Conservation (phyloP, 2,329 filamentous ascomycete genomes). For the Aspergillus fischeri region DNA sequence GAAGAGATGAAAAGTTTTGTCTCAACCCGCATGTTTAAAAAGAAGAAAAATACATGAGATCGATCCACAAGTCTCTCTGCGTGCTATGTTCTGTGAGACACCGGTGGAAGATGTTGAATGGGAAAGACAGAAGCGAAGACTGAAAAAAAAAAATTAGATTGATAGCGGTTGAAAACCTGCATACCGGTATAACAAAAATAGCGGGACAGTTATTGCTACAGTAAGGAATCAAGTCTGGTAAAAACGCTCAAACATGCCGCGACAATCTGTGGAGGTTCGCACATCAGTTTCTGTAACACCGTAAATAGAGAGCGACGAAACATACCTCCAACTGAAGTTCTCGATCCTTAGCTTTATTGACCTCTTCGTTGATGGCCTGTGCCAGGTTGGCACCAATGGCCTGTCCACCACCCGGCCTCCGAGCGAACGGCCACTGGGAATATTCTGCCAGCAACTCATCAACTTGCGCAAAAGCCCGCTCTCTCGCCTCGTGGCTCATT, state of each 20-base stretch:
- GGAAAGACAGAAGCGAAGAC: constrained; percentile 1
- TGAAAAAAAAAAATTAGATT: neutral
- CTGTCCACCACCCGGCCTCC: constrained; percentile 68
- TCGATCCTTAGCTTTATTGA: constrained; percentile 82
- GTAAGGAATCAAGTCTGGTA: constrained; percentile 90
- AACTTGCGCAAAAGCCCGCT: constrained; percentile 93
- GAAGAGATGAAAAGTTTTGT: neutral
- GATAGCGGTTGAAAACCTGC: neutral
- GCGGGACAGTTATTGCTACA: constrained; percentile 48
- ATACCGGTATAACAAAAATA: constrained; percentile 1
- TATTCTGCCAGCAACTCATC: constrained; percentile 95
- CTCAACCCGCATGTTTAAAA: neutral
- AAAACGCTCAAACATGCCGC: constrained; percentile 96
- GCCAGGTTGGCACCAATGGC: constrained; percentile 91
- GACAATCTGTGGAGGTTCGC: constrained; percentile 56
- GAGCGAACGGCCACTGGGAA: constrained; percentile 94
- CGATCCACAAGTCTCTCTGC: neutral
- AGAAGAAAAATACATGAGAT: neutral
- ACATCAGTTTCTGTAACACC: constrained; percentile 12
- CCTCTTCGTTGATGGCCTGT: constrained; percentile 80
- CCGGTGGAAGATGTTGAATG: neutral
- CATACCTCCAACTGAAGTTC: constrained; percentile 92
- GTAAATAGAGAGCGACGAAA: constrained; percentile 7
- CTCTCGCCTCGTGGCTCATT: constrained; percentile 87
- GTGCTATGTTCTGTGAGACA: neutral